Base-by-base conservation (phyloP, 495 filamentous ascomycete species). In the Talaromyces stipitatus region DNA sequence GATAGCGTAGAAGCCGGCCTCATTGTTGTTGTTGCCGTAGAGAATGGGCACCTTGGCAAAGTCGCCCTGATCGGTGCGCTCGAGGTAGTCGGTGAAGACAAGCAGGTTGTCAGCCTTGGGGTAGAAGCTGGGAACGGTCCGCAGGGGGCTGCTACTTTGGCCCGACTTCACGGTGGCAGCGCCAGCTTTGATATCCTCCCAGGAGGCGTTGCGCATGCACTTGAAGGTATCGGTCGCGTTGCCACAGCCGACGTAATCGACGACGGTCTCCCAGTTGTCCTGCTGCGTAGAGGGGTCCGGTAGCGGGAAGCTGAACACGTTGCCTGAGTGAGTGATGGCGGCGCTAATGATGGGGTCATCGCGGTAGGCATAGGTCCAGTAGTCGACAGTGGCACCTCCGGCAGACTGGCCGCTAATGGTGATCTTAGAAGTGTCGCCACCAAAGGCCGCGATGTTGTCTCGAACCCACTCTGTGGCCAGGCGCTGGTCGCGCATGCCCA, bases 401-500 rank as follows among this genome's bases (percentile, higher is more conserved):
- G 81, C 77, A 36, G 72, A 78, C 58, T 83, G 74, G 28, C 83
- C 84, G 59, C 76, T 79, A 38, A 85, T 70, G 1, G 70, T 72
- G 54, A 86, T 83, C 58, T 78, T 80, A 16, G 70, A 64, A 3
- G 84, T 33, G 58, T 79, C 72, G 22, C 77, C 78, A 54, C 78
- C 75, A 59, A 80, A 80, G 4, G 43, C 68, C 18, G 69, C 77
- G 50, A 89, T 86, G 61, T 89, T 88, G 58, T 81, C 77, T 27
- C 81, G 75, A 0, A 88, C 77, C 79, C 81, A 81, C 66, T 78
- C 77, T 14, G 78, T 57, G 8, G 72, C 75, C 18, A 68, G 54
- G 12, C 78, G 73, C 55, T 79, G 74, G 57, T 80, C 73, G 12
- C 74, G 68, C 0, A 81, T 62, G 9, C 67, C 76, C 3, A 67